phyloP scores from a whole-genome alignment of 2,329 filamentous ascomycete species.

The Clarireedia hainanense region DNA sequence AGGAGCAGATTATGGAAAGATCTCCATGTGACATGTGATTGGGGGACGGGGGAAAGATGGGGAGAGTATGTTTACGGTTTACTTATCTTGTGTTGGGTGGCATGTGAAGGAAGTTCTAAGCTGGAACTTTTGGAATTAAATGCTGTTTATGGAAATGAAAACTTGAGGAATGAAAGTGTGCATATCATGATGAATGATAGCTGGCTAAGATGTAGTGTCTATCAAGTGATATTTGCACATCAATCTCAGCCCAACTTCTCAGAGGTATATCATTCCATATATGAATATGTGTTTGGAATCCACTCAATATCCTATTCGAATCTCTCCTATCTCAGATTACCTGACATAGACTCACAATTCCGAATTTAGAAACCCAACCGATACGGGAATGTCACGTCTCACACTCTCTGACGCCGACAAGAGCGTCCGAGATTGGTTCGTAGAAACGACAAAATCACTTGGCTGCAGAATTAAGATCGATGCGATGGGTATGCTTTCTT shows the following conservation, averaged over 20 bases:
- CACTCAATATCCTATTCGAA: background rate
- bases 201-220: too few relatives aligned
- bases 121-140: too few relatives aligned
- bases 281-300: too few relatives aligned
- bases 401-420: constrained; percentile 65
- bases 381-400: constrained; percentile 72
- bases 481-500: constrained; percentile 49
- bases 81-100: background rate
- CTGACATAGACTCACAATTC: background rate
- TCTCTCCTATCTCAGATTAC: background rate
- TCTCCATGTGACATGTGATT: constrained; percentile 59
- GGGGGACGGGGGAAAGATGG: constrained; percentile 59
- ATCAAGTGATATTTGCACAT: too few relatives aligned
- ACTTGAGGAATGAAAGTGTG: too few relatives aligned
- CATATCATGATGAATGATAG: too few relatives aligned
- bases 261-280: too few relatives aligned
- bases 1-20: constrained; percentile 52
- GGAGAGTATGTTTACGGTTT: constrained; percentile 45
- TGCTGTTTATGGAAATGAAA: too few relatives aligned
- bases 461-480: constrained; percentile 64
- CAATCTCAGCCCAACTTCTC: too few relatives aligned
- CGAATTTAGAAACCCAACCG: constrained; percentile 39
- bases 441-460: constrained; percentile 50
- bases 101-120: too few relatives aligned
- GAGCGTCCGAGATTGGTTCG: constrained; percentile 68